Conservation (phyloP, 108 stramenopile genomes). For the Seminavis robusta region DNA sequence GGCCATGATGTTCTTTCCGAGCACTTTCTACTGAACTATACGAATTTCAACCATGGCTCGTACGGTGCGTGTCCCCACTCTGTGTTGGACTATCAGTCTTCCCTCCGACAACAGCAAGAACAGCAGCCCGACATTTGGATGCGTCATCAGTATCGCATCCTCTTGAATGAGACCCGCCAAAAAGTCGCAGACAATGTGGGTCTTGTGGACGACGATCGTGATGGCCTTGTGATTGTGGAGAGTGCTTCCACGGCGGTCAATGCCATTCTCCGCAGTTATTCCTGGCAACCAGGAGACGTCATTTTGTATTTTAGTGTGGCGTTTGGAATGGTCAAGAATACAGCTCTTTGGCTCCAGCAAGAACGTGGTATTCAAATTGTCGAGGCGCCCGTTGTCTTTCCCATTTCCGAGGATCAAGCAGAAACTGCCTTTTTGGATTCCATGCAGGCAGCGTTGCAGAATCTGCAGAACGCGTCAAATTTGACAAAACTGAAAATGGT, state of each 20-base stretch:
- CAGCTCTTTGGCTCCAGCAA: slow-evolving; percentile 3
- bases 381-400: slow-evolving; percentile 5
- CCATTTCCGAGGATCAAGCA: slow-evolving; percentile 1
- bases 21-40: slow-evolving; percentile 12
- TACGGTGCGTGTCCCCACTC: slow-evolving; percentile 15
- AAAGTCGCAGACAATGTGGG: slow-evolving; percentile 1
- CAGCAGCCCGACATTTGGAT: slow-evolving; percentile 16
- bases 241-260: slow-evolving; percentile 30
- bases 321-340: slow-evolving; percentile 31
- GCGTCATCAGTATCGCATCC: background rate
- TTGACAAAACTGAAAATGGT: slow-evolving; percentile 4
- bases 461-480: background rate
- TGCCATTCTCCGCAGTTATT: slow-evolving; percentile 14
- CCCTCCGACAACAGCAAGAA: slow-evolving; percentile 5
- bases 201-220: background rate
- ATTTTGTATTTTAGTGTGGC: slow-evolving; percentile 11
- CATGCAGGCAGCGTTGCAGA: slow-evolving; percentile 1
- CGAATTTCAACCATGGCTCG: slow-evolving; percentile 21
- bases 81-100: slow-evolving; percentile 7
- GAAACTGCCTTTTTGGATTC: slow-evolving; percentile 2
- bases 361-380: slow-evolving; percentile 7
- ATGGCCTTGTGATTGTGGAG: slow-evolving; percentile 17
- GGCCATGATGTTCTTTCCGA: background rate
- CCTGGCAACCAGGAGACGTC: slow-evolving; percentile 4
- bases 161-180: background rate